Evolutionary conservation across 140 eudicot genomes (phyloP).

Genomic region (Flaveria floridana): DNA sequence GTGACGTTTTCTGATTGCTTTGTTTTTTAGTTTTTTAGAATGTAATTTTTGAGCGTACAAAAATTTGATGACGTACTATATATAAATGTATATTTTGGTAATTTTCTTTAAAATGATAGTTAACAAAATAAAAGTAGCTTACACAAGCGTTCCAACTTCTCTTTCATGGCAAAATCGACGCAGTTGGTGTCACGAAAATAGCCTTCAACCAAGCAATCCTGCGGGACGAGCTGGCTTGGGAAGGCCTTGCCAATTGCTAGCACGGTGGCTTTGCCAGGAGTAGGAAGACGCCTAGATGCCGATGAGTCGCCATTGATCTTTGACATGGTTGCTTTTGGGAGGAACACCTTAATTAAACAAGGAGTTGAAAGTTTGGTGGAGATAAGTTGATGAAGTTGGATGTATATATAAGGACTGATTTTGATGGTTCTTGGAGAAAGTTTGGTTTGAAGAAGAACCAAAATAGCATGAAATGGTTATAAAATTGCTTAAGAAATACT

Average conservation of each 20-base stretch:
- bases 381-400: slow-evolving; percentile 19
- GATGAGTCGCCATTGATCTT: slow-evolving; percentile 27
- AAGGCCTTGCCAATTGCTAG: slow-evolving; percentile 81
- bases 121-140: slow-evolving; percentile 31
- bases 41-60: too few relatives aligned
- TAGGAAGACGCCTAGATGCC: slow-evolving; percentile 48
- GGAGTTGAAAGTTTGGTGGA: slow-evolving; percentile 29
- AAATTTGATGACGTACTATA: too few relatives aligned
- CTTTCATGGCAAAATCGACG: slow-evolving; percentile 65
- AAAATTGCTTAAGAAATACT: slow-evolving; percentile 29
- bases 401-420: slow-evolving; percentile 39
- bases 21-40: too few relatives aligned
- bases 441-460: slow-evolving; percentile 59
- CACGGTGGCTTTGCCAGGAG: slow-evolving; percentile 72
- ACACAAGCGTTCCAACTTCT: slow-evolving; percentile 87
- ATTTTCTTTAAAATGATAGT: too few relatives aligned
- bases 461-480: slow-evolving; percentile 58
- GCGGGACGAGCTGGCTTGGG: slow-evolving; percentile 84
- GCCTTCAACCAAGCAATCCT: slow-evolving; percentile 84
- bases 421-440: slow-evolving; percentile 57
- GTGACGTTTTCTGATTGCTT: too few relatives aligned
- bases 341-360: background rate
- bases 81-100: too few relatives aligned
- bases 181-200: slow-evolving; percentile 86
- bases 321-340: slow-evolving; percentile 43